Evolutionary conservation across 345 rosid species (phyloP).

Genomic region (Bruguiera gymnorhiza): DNA sequence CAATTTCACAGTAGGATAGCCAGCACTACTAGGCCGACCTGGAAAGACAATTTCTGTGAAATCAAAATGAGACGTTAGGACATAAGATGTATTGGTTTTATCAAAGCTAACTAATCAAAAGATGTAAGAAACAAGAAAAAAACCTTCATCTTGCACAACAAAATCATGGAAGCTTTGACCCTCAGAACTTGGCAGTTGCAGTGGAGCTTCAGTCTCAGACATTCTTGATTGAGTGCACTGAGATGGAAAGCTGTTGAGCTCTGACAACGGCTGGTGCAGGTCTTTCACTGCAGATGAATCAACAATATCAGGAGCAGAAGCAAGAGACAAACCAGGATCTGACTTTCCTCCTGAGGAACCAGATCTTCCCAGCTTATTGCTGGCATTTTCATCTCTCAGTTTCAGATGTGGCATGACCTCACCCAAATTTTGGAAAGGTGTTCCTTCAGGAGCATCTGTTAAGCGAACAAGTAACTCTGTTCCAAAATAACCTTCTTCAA

Average conservation of each 20-base stretch:
- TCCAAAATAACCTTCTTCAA: slow-evolving; percentile 33
- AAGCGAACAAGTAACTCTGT: slow-evolving; percentile 25
- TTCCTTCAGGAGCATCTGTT: slow-evolving; percentile 23
- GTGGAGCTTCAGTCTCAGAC: slow-evolving; percentile 8
- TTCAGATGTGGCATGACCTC: slow-evolving; percentile 24
- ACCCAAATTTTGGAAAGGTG: slow-evolving; percentile 24
- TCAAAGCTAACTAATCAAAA: background rate
- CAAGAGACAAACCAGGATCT: background rate
- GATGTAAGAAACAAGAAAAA: background rate
- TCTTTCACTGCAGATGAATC: slow-evolving; percentile 14
- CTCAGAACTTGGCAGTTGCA: slow-evolving; percentile 12
- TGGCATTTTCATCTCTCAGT: background rate
- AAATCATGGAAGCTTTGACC: slow-evolving; percentile 30
- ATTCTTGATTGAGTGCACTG: slow-evolving; percentile 13
- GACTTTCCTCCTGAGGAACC: background rate
- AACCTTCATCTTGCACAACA: slow-evolving; percentile 47
- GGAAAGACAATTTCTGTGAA: slow-evolving; percentile 49
- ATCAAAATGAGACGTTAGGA: slow-evolving; percentile 1
- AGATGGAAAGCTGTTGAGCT: background rate
- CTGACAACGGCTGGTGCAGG: background rate
- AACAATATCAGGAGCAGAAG: slow-evolving; percentile 15
- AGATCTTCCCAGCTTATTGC: background rate
- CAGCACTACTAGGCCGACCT: slow-evolving; percentile 39
- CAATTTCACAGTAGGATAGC: slow-evolving; percentile 18
- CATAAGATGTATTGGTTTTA: background rate